Percentiles rank a stretch among this genome's conserved stretches.
These are phyloP conservation scores for Phytopythium litorale DNA, from an alignment of 352 stramenopile genomes.

Conservation along the genomic window DNA sequence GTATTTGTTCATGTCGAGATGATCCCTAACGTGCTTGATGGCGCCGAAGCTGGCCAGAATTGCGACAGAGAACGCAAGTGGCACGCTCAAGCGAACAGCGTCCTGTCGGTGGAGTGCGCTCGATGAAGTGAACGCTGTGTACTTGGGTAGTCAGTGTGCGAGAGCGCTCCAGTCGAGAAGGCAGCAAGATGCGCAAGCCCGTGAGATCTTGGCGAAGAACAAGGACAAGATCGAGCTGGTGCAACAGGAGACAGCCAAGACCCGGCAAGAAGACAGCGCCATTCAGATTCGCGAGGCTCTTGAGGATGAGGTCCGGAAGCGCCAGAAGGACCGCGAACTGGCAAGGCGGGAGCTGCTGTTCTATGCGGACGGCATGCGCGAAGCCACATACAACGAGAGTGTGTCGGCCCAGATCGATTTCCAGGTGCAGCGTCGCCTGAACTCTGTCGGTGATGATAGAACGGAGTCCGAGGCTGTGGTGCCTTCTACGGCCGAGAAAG, in stretches of 20 bases:
- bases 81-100: neutral
- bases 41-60: neutral
- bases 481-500: neutral
- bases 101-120: constrained; percentile 27
- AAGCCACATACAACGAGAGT: constrained; percentile 66
- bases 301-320: constrained; percentile 32
- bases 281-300: constrained; percentile 21
- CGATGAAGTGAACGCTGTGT: constrained; percentile 45
- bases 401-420: constrained; percentile 67
- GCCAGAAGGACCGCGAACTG: constrained; percentile 36
- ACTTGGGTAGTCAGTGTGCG: constrained; percentile 38
- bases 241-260: constrained; percentile 38
- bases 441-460: constrained; percentile 20
- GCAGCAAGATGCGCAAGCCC: constrained; percentile 31
- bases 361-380: constrained; percentile 46
- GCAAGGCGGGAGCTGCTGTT: constrained; percentile 34
- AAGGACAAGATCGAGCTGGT: constrained; percentile 36
- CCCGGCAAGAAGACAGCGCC: constrained; percentile 26
- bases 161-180: constrained; percentile 28
- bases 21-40: no score
- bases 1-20: no score
- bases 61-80: neutral
- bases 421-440: constrained; percentile 44
- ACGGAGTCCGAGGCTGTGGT: neutral
- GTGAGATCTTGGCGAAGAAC: constrained; percentile 25